Percentiles rank a stretch among this genome's conserved stretches.
These are phyloP conservation scores for Phytophthora hibernalis DNA, from an alignment of 352 stramenopile genomes.

Conservation along the genomic window DNA sequence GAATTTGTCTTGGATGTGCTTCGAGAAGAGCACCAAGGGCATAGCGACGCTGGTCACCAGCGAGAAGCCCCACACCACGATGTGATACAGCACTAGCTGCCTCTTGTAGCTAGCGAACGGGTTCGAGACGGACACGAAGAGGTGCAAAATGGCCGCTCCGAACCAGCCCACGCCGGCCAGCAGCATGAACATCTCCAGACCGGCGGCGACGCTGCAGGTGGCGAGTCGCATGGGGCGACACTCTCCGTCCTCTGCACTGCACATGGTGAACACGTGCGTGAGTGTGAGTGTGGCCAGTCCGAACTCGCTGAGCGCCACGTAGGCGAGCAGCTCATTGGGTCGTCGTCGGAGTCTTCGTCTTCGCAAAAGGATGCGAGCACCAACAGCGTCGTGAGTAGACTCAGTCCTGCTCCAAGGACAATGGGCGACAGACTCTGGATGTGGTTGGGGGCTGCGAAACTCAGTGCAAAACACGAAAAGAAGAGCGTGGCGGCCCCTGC, in stretches of 20 bases:
- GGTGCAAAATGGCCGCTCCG: slow-evolving; percentile 68
- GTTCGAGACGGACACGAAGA: slow-evolving; percentile 81
- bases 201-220: slow-evolving; percentile 44
- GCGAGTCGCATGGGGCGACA: slow-evolving; percentile 50
- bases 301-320: slow-evolving; percentile 69
- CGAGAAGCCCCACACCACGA: slow-evolving; percentile 58
- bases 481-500: slow-evolving; percentile 35
- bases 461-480: slow-evolving; percentile 49
- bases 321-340: slow-evolving; percentile 75
- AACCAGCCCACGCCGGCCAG: slow-evolving; percentile 74
- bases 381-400: slow-evolving; percentile 55
- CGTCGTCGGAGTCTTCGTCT: slow-evolving; percentile 43
- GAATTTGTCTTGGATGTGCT: slow-evolving; percentile 40
- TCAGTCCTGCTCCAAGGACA: slow-evolving; percentile 56
- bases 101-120: slow-evolving; percentile 78
- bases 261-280: slow-evolving; percentile 54
- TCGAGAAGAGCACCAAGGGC: slow-evolving; percentile 53
- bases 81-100: slow-evolving; percentile 64
- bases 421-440: slow-evolving; percentile 53
- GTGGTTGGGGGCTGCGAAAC: slow-evolving; percentile 46
- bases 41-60: slow-evolving; percentile 50
- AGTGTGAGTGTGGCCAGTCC: slow-evolving; percentile 56
- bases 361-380: slow-evolving; percentile 64
- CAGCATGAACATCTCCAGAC: slow-evolving; percentile 70
- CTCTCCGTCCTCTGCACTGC: slow-evolving; percentile 35